A percentile compares a stretch with the other conserved stretches of the same genome.
Conservation (phyloP, 2,329 filamentous ascomycete species). For the Penicillium sp. region DNA sequence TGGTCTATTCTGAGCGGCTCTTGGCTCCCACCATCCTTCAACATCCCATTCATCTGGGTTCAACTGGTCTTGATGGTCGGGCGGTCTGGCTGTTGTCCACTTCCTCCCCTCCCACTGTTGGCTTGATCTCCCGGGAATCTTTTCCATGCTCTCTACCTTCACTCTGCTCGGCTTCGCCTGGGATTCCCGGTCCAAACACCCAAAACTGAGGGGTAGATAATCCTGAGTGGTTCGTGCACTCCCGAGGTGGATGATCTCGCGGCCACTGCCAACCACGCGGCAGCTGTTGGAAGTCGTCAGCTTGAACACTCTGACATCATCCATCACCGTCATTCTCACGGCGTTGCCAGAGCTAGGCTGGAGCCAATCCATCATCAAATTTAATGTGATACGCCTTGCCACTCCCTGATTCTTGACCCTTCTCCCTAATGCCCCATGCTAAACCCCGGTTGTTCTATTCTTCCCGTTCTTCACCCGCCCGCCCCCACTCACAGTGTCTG, state of each 20-base stretch:
- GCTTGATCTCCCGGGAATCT: not conserved
- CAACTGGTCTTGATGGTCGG: not conserved
- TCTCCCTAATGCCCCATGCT: not conserved
- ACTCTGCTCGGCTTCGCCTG: not conserved
- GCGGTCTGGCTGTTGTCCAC: not conserved
- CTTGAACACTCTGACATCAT: constrained; percentile 14
- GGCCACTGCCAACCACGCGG: constrained; percentile 1
- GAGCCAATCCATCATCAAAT: not conserved
- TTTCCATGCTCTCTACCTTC: not conserved
- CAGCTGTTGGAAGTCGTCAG: constrained; percentile 2
- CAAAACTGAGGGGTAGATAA: not conserved
- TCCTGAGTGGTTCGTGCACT: constrained; percentile 11
- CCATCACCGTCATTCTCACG: not conserved
- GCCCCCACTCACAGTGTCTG: not conserved
- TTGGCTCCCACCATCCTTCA: not conserved
- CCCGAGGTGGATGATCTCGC: constrained; percentile 8
- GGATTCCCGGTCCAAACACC: not conserved
- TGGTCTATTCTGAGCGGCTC: not conserved
- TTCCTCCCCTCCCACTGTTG: not conserved
- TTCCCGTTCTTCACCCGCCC: not conserved
- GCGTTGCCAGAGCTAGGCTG: not conserved
- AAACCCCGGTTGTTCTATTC: not conserved
- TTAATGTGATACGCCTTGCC: not conserved
- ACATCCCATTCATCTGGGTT: not conserved
- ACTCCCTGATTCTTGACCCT: not conserved